These are phyloP conservation scores for Cutaneotrichosporon cavernicola DNA, from an alignment of 1,284 basidiomycete genomes.

Conservation along the genomic window DNA sequence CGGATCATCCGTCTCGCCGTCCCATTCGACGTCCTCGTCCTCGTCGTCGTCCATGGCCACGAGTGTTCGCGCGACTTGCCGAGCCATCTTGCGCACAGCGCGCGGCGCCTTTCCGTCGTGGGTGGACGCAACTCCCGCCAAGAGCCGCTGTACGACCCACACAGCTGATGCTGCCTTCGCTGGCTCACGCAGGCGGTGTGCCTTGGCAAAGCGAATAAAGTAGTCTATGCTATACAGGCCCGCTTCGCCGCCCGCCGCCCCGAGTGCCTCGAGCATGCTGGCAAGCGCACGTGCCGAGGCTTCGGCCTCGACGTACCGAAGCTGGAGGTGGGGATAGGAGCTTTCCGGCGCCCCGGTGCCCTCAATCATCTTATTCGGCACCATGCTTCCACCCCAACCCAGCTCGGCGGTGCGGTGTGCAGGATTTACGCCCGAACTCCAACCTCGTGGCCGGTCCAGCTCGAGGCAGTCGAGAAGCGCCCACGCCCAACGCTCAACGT, in stretches of 20 bases:
- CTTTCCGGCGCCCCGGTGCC: conserved; percentile 34
- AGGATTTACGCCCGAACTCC: conserved; percentile 48
- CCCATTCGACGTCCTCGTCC: conserved; percentile 71
- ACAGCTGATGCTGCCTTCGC: conserved; percentile 66
- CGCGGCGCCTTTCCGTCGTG: conserved; percentile 47
- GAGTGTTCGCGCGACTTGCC: conserved; percentile 63
- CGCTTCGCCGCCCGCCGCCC: conserved; percentile 64
- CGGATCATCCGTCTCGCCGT: conserved; percentile 30
- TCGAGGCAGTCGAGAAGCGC: conserved; percentile 72
- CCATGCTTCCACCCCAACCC: conserved; percentile 46
- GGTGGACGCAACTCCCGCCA: conserved; percentile 67
- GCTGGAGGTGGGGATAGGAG: conserved; percentile 53
- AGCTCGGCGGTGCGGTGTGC: conserved; percentile 44
- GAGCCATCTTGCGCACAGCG: conserved; percentile 64
- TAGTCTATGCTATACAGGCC: conserved; percentile 76
- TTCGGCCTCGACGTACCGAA: conserved; percentile 64
- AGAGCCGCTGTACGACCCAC: conserved; percentile 73
- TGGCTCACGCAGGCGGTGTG: conserved; percentile 46
- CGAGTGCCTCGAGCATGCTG: conserved; percentile 70
- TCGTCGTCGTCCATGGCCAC: conserved; percentile 68
- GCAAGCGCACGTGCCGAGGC: conserved; percentile 62
- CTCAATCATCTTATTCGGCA: conserved; percentile 26
- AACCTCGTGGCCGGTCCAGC: conserved; percentile 61
- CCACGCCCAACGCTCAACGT: conserved; percentile 87
- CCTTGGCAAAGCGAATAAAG: conserved; percentile 63